Evolutionary conservation across 306 rosid species (phyloP), one percentile per base, ranked within the genome.

Genomic region (Styphnolobium japonicum): DNA sequence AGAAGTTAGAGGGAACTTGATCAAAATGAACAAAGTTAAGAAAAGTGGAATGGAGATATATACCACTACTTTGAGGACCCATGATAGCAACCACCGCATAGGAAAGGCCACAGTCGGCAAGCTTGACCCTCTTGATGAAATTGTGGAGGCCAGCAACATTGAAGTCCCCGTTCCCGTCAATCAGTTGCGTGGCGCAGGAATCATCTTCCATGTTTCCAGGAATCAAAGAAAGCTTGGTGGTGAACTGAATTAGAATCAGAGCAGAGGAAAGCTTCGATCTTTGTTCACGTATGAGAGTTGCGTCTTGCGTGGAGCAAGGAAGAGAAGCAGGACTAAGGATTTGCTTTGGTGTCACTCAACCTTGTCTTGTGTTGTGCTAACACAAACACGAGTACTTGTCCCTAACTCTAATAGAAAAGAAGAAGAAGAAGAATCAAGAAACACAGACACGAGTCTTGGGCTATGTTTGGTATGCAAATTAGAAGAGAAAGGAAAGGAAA

Each of bases 51-150:
- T n/a, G n/a, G n/a, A n/a, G n/a, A n/a, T n/a, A n/a, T n/a, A 23
- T 81, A 88, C 92, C 92, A 46, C 92, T 90, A 62, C 95, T 90
- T 72, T 90, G 95, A 34, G 94, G 94, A 31, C 92, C 95, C 95
- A 90, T 90, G 25, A 90, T 42, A 37, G 95, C 82, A 29, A 90
- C 87, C 22, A 88, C 90, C 5, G 90, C 91, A 46, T 88, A 90
- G 16, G 91, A 88, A 36, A 90, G 90, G n/a, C 95, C 92, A 57
- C 87, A 83, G 6, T 83, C 71, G n/a, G 81, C 61, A 22, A 90
- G 67, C 19, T 87, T 87, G 7, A 78, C 78, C 23, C 82, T 71
- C 34, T 76, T 72, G 34, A 75, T 82, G 85, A 90, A 88, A 19
- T 40, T 61, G 25, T 81, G 86, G 5, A 88, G 70, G 37, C 90